A percentile compares a stretch with the other conserved stretches of the same genome.
Conservation (phyloP, 2,329 filamentous ascomycete species). For the Ambrosiella beaveri region DNA sequence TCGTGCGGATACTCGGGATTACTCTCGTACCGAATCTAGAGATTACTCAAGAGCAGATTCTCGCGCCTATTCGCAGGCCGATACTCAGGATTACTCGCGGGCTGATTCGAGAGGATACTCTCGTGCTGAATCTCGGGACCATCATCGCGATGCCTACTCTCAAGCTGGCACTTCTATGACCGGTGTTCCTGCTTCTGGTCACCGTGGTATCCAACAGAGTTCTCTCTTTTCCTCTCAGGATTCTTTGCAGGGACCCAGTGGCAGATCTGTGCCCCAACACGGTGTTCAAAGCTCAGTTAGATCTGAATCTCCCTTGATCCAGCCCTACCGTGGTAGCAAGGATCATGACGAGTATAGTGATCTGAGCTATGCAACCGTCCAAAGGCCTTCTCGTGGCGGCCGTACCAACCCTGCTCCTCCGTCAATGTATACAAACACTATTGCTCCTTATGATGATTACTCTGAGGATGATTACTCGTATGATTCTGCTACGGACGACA, state of each 20-base stretch:
- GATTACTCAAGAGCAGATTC: not conserved
- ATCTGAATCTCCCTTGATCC: slow-evolving; percentile 4
- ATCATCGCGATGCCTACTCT: not conserved
- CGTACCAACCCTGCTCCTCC: not conserved
- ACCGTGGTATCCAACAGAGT: slow-evolving; percentile 6
- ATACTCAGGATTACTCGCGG: slow-evolving; percentile 2
- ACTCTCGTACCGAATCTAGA: not conserved
- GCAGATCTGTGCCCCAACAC: not conserved
- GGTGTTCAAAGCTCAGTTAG: not conserved
- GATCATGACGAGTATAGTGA: not conserved
- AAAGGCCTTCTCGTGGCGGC: not conserved
- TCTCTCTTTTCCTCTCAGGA: slow-evolving; percentile 6
- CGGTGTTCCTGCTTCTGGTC: not conserved
- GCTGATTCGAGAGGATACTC: not conserved
- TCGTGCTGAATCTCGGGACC: not conserved
- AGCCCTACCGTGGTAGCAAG: not conserved
- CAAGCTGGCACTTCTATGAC: slow-evolving; percentile 4
- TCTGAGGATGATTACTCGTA: slow-evolving; percentile 14
- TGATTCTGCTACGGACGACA: slow-evolving; percentile 11
- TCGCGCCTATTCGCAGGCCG: not conserved
- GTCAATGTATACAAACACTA: slow-evolving; percentile 11
- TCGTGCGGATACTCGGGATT: not conserved
- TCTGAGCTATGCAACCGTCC: not conserved
- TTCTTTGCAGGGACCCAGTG: not conserved
- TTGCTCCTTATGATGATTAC: slow-evolving; percentile 11